phyloP scores from a whole-genome alignment of 2,329 filamentous ascomycete species.

The Ophiocordyceps sinensis region DNA sequence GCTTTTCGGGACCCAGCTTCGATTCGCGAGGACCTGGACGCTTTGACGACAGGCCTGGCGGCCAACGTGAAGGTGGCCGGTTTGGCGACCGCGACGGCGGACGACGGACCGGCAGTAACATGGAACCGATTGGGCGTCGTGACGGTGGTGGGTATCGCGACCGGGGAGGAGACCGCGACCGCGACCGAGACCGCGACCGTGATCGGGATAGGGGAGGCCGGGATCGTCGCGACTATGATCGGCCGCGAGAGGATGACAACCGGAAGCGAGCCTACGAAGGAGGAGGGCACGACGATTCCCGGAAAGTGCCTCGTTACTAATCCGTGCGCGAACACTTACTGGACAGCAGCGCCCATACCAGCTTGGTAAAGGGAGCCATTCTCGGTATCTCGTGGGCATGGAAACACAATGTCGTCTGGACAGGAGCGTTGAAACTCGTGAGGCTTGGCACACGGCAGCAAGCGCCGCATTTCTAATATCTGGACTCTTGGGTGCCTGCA shows the following conservation, averaged over 20 bases:
- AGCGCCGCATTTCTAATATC: neutral
- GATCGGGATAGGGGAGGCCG: constrained; percentile 15
- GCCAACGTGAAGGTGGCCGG: constrained; percentile 33
- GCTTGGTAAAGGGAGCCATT: neutral
- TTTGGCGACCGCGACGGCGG: constrained; percentile 14
- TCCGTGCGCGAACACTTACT: neutral
- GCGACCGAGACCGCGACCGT: constrained; percentile 26
- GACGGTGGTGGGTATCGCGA: constrained; percentile 43
- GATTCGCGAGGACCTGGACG: constrained; percentile 39
- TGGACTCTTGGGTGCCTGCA: neutral
- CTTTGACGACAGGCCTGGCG: constrained; percentile 43
- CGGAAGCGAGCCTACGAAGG: constrained; percentile 63
- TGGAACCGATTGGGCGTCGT: constrained; percentile 63
- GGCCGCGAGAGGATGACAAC: constrained; percentile 42
- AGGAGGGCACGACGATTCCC: constrained; percentile 64
- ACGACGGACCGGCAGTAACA: constrained; percentile 59
- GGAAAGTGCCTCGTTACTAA: constrained; percentile 52
- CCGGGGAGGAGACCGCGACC: constrained; percentile 34
- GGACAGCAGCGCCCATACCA: constrained; percentile 1
- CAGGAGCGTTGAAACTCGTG: neutral
- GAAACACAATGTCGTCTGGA: too few relatives aligned
- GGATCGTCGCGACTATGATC: constrained; percentile 28
- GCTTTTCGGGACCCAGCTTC: constrained; percentile 36
- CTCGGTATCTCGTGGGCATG: too few relatives aligned
- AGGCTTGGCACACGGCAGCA: neutral